A percentile compares a stretch with the other conserved stretches of the same genome.
phyloP scores from a whole-genome alignment of 371 early-diverging fungal genomes.

The Rhizomucor pusillus region DNA sequence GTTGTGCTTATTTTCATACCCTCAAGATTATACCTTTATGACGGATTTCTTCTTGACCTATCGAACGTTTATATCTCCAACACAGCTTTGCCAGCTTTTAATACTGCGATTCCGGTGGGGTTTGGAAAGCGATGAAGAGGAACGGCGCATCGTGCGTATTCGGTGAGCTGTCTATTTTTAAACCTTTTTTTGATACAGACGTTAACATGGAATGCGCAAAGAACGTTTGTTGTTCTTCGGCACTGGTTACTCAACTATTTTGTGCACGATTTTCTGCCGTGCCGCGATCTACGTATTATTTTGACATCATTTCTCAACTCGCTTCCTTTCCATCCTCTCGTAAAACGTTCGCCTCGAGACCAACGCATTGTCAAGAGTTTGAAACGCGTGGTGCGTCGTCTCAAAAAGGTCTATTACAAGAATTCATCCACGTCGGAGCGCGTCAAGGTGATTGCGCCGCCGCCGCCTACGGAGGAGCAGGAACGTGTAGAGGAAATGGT shows the following conservation, averaged over 20 bases:
- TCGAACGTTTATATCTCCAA: slow-evolving; percentile 60
- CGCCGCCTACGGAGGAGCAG: slow-evolving; percentile 39
- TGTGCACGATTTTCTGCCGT: slow-evolving; percentile 59
- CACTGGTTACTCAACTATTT: slow-evolving; percentile 71
- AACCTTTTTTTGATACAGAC: not conserved
- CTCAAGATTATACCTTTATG: slow-evolving; percentile 65
- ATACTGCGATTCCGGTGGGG: slow-evolving; percentile 66
- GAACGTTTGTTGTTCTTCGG: slow-evolving; percentile 65
- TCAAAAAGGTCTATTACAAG: slow-evolving; percentile 44
- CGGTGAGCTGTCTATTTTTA: slow-evolving; percentile 24
- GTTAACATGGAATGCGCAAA: slow-evolving; percentile 4
- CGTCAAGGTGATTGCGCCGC: slow-evolving; percentile 43
- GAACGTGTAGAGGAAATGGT: slow-evolving; percentile 36
- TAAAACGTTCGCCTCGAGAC: slow-evolving; percentile 46
- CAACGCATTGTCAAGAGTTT: slow-evolving; percentile 56
- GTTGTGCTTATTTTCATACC: too few relatives aligned
- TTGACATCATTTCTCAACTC: slow-evolving; percentile 44
- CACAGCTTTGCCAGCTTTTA: slow-evolving; percentile 54
- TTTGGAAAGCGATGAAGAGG: slow-evolving; percentile 51
- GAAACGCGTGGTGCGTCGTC: slow-evolving; percentile 39
- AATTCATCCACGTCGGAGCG: slow-evolving; percentile 22
- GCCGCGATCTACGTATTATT: slow-evolving; percentile 41
- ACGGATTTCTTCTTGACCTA: slow-evolving; percentile 73
- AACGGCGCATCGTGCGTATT: slow-evolving; percentile 60
- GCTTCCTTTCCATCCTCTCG: slow-evolving; percentile 38